Evolutionary conservation across 257 asterid genomes (phyloP).

Genomic region (Datura wrightii): DNA sequence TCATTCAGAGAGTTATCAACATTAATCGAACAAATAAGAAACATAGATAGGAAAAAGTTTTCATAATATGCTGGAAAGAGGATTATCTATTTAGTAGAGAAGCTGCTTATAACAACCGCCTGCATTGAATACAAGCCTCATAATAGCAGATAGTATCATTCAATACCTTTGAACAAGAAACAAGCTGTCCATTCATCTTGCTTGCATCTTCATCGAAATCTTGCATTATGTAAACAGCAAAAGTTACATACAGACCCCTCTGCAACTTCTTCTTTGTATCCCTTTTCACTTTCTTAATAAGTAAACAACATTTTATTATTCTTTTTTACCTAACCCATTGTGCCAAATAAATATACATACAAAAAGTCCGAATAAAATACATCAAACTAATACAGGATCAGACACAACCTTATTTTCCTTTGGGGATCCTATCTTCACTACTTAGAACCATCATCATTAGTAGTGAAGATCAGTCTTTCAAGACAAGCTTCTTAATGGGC

Average conservation of each 20-base stretch:
- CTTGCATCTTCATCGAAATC: neutral
- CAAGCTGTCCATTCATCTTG: neutral
- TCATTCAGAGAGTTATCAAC: neutral
- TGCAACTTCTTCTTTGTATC: neutral
- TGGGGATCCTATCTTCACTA: neutral
- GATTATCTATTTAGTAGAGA: neutral
- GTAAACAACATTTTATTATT: neutral
- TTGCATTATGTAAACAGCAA: slow-evolving; percentile 5
- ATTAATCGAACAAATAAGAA: neutral
- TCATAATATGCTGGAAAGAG: neutral
- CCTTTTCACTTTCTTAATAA: neutral
- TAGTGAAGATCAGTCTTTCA: slow-evolving; percentile 20
- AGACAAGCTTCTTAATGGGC: neutral
- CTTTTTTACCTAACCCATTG: neutral
- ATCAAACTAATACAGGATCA: neutral
- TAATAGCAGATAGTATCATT: neutral
- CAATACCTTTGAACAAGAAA: neutral
- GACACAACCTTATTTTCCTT: neutral
- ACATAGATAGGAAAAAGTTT: neutral
- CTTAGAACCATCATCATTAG: slow-evolving; percentile 19
- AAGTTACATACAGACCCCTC: neutral
- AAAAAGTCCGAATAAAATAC: neutral
- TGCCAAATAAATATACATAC: neutral
- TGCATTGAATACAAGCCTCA: neutral
- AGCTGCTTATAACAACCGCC: neutral